A percentile compares a stretch with the other conserved stretches of the same genome.
Conservation (phyloP, 495 filamentous ascomycete genomes). For the Xylaria castorea region DNA sequence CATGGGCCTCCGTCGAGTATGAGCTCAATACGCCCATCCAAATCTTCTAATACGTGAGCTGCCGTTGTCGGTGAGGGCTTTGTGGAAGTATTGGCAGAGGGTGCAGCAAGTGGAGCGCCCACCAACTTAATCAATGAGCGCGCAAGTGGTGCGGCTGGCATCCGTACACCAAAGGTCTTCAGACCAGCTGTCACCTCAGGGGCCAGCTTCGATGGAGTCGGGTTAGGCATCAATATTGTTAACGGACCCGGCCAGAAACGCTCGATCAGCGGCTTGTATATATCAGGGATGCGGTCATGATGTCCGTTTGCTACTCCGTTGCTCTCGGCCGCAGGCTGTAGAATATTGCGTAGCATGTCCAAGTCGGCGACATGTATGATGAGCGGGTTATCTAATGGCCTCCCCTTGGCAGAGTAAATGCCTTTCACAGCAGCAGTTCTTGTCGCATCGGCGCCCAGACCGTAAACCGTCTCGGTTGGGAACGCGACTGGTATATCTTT, state of each 20-base stretch:
- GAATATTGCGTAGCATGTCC: constrained; percentile 72
- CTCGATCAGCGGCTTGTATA: constrained; percentile 81
- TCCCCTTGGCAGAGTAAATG: constrained; percentile 88
- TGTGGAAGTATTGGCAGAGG: constrained; percentile 92
- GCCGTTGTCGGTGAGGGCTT: constrained; percentile 90
- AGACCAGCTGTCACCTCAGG: constrained; percentile 87
- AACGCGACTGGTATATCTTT: constrained; percentile 85
- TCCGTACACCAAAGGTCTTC: constrained; percentile 85
- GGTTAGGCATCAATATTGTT: constrained; percentile 87
- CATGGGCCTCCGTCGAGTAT: constrained; percentile 91
- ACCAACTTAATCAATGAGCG: constrained; percentile 80
- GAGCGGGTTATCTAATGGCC: constrained; percentile 92
- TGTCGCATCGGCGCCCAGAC: constrained; percentile 93
- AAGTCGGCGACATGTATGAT: constrained; percentile 91
- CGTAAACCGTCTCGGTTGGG: constrained; percentile 98
- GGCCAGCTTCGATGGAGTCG: constrained; percentile 70
- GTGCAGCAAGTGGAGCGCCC: constrained; percentile 84
- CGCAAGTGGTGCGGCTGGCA: constrained; percentile 85
- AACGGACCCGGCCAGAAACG: constrained; percentile 95
- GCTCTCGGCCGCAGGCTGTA: constrained; percentile 44
- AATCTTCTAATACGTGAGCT: constrained; percentile 84
- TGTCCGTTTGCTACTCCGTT: constrained; percentile 41
- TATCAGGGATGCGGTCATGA: constrained; percentile 69
- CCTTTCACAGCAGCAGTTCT: constrained; percentile 81
- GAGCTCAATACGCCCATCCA: constrained; percentile 81